A percentile compares a stretch with the other conserved stretches of the same genome.
These are phyloP conservation scores for Penicillium sp. DNA, from an alignment of 2,329 filamentous ascomycete genomes.

Conservation along the genomic window DNA sequence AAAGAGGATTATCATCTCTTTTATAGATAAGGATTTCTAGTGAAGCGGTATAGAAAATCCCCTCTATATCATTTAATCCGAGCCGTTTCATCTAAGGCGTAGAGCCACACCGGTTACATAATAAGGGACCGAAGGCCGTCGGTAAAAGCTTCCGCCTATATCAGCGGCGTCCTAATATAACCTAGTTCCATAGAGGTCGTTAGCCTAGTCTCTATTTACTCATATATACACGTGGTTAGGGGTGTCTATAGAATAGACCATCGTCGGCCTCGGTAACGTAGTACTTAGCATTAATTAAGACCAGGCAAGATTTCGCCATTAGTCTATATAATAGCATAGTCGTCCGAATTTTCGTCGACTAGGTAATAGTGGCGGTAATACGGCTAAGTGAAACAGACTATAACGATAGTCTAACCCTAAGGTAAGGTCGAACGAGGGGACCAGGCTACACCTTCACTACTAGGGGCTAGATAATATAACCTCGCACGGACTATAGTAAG, in stretches of 20 bases:
- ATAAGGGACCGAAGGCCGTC: background rate
- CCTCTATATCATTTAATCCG: background rate
- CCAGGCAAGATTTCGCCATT: background rate
- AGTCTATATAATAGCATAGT: background rate
- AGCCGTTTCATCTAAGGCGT: background rate
- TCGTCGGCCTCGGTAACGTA: background rate
- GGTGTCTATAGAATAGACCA: background rate
- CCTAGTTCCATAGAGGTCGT: background rate
- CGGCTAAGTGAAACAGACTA: background rate
- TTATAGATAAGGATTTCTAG: conserved; percentile 1
- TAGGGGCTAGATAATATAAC: background rate
- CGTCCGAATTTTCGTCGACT: background rate
- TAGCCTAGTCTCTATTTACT: background rate
- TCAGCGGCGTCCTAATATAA: background rate
- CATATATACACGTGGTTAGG: background rate
- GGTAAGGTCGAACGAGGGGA: background rate
- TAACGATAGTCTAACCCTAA: background rate
- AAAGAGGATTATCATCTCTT: background rate
- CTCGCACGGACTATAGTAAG: background rate
- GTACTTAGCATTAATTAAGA: background rate
- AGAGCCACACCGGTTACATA: background rate
- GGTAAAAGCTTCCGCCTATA: background rate
- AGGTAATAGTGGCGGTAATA: background rate
- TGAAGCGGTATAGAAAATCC: background rate
- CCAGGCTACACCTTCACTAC: background rate